A percentile compares a stretch with the other conserved stretches of the same genome.
Conservation (phyloP, 1,284 basidiomycete genomes). For the Melampsora allii-populina region DNA sequence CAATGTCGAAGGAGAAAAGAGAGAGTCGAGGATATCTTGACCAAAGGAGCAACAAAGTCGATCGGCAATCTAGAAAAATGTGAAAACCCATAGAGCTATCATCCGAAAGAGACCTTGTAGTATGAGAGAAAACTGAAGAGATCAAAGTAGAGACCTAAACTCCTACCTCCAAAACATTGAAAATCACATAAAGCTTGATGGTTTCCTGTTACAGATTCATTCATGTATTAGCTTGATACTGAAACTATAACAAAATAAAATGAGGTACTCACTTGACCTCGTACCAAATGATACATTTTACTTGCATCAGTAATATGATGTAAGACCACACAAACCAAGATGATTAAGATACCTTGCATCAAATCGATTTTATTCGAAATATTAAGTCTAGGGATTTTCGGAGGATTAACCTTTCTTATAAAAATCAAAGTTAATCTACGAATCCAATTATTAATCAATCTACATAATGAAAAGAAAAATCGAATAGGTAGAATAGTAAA, state of each 20-base stretch:
- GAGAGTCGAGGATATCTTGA: slow-evolving; percentile 92
- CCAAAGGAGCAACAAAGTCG: slow-evolving; percentile 93
- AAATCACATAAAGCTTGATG: slow-evolving; percentile 98
- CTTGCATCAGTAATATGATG: slow-evolving; percentile 86
- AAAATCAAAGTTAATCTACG: neutral
- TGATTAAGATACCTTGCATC: slow-evolving; percentile 71
- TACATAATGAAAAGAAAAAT: slow-evolving; percentile 49
- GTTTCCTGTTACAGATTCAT: slow-evolving; percentile 61
- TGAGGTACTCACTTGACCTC: slow-evolving; percentile 65
- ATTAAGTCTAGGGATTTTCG: slow-evolving; percentile 53
- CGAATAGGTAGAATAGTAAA: slow-evolving; percentile 97
- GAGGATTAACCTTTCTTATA: neutral
- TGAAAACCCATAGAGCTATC: neutral
- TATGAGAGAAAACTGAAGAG: neutral
- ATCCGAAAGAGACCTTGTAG: neutral
- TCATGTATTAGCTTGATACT: neutral
- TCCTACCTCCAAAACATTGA: slow-evolving; percentile 87
- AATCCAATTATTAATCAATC: neutral
- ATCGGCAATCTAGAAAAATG: slow-evolving; percentile 73
- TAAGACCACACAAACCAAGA: slow-evolving; percentile 71
- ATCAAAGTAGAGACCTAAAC: neutral
- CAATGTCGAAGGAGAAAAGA: slow-evolving; percentile 89
- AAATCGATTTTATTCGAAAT: slow-evolving; percentile 90
- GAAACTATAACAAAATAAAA: slow-evolving; percentile 42
- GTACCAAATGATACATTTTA: slow-evolving; percentile 97